Conservation (phyloP, 108 stramenopile species). For the Bacterosira constricta region DNA sequence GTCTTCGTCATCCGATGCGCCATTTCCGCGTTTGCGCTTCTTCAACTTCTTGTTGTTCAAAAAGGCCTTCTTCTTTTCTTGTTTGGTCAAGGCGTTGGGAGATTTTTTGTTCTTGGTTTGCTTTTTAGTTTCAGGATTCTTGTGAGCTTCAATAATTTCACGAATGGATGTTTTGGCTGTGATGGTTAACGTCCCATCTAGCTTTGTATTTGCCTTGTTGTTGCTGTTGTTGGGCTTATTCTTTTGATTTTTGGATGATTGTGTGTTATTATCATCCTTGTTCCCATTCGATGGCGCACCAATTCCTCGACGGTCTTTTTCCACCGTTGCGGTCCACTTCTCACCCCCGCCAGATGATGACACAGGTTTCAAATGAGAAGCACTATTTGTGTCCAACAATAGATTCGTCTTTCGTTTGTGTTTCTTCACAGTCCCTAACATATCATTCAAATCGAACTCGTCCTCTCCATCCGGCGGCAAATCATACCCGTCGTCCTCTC, state of each 20-base stretch:
- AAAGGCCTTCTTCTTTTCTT: constrained; percentile 39
- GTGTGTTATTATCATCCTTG: background rate
- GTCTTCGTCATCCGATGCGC: background rate
- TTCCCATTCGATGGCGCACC: background rate
- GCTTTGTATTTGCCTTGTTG: background rate
- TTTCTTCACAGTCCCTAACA: constrained; percentile 52
- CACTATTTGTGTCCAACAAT: constrained; percentile 11
- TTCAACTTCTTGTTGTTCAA: constrained; percentile 43
- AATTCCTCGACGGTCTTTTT: constrained; percentile 17
- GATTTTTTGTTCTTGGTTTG: background rate
- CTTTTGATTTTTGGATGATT: constrained; percentile 5
- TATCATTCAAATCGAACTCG: constrained; percentile 47
- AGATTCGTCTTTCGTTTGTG: constrained; percentile 21
- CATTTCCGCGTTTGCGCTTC: constrained; percentile 33
- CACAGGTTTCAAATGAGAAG: background rate
- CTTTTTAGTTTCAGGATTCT: constrained; percentile 6
- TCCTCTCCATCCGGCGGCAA: constrained; percentile 47
- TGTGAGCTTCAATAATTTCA: constrained; percentile 41
- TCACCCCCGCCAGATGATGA: constrained; percentile 1
- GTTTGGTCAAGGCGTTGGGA: constrained; percentile 5
- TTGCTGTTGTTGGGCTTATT: background rate
- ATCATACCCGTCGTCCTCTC: constrained; percentile 48
- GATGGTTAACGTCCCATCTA: too few species aligned
- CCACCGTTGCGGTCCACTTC: constrained; percentile 2
- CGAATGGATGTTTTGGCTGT: constrained; percentile 43